A percentile compares a stretch with the other conserved stretches of the same genome.
Conservation (phyloP, 202 grass and related monocot species). For the Digitaria exilis region DNA sequence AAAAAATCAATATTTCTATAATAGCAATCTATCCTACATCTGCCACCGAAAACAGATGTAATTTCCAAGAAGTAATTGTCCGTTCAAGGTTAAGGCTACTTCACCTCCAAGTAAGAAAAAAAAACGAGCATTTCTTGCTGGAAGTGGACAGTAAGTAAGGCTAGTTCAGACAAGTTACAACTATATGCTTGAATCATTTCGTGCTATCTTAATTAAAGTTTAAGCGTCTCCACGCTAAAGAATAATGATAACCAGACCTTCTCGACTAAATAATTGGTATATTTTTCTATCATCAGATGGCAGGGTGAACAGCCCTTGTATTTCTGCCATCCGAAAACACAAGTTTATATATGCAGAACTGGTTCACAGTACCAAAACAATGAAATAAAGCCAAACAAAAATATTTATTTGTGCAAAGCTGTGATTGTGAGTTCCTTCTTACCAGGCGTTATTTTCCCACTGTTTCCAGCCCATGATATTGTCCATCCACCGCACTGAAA, state of each 20-base stretch:
- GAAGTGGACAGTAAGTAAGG: not conserved
- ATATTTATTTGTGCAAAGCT: slow-evolving; percentile 10
- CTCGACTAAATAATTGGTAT: not conserved
- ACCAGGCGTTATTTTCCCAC: slow-evolving; percentile 80
- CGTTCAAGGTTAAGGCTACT: not conserved
- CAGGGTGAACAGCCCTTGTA: not conserved
- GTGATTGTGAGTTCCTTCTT: slow-evolving; percentile 20
- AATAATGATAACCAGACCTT: not conserved
- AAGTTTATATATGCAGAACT: not conserved
- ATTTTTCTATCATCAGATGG: not conserved
- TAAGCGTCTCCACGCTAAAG: not conserved
- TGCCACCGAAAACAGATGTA: too few relatives aligned
- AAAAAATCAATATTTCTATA: not conserved
- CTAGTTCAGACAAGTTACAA: not conserved
- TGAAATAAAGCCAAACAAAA: not conserved
- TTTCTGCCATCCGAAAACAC: not conserved
- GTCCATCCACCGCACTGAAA: slow-evolving; percentile 95
- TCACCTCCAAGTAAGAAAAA: not conserved
- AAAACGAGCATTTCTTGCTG: not conserved
- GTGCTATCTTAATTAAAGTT: not conserved
- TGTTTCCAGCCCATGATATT: slow-evolving; percentile 70
- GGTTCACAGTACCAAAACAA: not conserved
- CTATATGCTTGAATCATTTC: not conserved
- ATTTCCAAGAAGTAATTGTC: not conserved
- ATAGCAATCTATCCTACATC: not conserved